A percentile compares a stretch with the other conserved stretches of the same genome.
Evolutionary conservation across 345 rosid genomes (phyloP).

Genomic region (Salix udensis): DNA sequence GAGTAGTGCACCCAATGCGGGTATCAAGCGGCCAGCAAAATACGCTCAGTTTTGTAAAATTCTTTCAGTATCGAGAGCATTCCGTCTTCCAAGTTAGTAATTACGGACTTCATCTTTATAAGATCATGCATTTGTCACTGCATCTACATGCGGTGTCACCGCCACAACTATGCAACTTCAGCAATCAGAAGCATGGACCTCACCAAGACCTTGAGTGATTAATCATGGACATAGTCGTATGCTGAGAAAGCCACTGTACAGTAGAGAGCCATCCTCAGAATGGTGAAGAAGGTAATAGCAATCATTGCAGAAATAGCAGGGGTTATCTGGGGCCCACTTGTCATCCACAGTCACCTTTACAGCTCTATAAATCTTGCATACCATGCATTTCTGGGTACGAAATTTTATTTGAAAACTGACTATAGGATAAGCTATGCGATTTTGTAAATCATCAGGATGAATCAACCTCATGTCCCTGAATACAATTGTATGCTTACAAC

Average conservation of each 20-base stretch:
- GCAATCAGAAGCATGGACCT: not conserved
- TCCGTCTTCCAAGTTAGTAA: not conserved
- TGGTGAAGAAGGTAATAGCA: conserved; percentile 68
- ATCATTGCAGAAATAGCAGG: conserved; percentile 70
- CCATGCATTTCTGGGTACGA: conserved; percentile 54
- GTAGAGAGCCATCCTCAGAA: conserved; percentile 32
- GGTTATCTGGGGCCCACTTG: conserved; percentile 67
- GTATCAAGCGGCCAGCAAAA: not conserved
- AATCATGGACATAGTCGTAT: conserved; percentile 44
- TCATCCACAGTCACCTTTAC: conserved; percentile 54
- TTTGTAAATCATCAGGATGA: conserved; percentile 68
- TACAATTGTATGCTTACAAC: conserved; percentile 77
- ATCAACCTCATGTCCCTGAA: conserved; percentile 79
- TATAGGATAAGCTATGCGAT: conserved; percentile 65
- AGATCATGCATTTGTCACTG: not conserved
- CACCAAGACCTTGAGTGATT: not conserved
- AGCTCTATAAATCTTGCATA: conserved; percentile 62
- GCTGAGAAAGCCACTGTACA: conserved; percentile 41
- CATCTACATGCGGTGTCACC: not conserved
- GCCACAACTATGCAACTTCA: not conserved
- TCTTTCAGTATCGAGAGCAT: too few relatives aligned
- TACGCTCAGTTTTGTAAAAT: not conserved
- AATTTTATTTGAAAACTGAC: conserved; percentile 42
- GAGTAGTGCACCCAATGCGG: not conserved
- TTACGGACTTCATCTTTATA: not conserved